phyloP scores from a whole-genome alignment of 1,284 basidiomycete species.

The Cerioporus squamosus region DNA sequence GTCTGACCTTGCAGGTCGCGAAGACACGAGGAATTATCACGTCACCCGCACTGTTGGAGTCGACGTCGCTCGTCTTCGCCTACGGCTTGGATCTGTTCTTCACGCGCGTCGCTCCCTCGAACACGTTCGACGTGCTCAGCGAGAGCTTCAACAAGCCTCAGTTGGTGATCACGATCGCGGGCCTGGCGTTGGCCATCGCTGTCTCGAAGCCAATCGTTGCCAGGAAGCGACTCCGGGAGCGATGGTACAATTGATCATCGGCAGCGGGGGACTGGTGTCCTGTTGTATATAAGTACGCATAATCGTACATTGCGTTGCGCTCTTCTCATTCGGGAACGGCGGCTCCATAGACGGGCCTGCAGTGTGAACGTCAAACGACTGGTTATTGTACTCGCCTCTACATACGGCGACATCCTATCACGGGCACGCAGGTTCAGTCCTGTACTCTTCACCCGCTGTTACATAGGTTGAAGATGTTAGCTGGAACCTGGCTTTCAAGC shows the following conservation, averaged over 20 bases:
- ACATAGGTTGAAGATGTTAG: constrained; percentile 39
- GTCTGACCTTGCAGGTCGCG: constrained; percentile 54
- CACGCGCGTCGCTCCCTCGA: constrained; percentile 83
- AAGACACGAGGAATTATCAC: constrained; percentile 70
- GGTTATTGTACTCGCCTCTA: too few species aligned
- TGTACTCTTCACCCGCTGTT: background rate
- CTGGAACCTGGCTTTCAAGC: constrained; percentile 43
- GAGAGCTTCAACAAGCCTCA: constrained; percentile 94
- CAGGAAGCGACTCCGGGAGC: constrained; percentile 65
- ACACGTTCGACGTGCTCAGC: constrained; percentile 92
- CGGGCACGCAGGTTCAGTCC: too few species aligned
- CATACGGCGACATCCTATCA: too few species aligned
- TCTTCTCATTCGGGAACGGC: too few species aligned
- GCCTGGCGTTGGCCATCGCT: constrained; percentile 73
- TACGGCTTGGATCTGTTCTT: constrained; percentile 89
- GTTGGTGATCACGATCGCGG: constrained; percentile 82
- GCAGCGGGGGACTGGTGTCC: too few species aligned
- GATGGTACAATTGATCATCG: constrained; percentile 53
- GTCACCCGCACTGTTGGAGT: constrained; percentile 87
- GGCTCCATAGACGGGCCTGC: too few species aligned
- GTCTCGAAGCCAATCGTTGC: constrained; percentile 78
- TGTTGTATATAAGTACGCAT: too few species aligned
- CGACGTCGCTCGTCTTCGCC: constrained; percentile 87
- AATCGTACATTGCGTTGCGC: too few species aligned
- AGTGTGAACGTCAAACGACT: too few species aligned